These are phyloP conservation scores for Termitomyces sp. DNA, from an alignment of 768 basidiomycete species.

Conservation along the genomic window DNA sequence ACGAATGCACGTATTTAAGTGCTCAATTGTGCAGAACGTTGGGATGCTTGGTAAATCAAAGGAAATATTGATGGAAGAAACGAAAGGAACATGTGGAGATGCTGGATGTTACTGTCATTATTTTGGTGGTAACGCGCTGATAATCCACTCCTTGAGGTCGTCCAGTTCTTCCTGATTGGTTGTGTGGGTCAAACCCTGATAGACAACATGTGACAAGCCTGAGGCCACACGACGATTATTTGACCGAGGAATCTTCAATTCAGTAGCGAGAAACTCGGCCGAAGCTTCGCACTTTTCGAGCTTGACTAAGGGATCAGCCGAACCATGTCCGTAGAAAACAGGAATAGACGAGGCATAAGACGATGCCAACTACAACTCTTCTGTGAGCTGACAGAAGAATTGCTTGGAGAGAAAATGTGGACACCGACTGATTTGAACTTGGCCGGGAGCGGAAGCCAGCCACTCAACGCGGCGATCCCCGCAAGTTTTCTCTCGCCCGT, in stretches of 20 bases:
- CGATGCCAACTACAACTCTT: conserved; percentile 48
- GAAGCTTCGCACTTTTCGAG: conserved; percentile 50
- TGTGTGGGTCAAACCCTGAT: conserved; percentile 64
- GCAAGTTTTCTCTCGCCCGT: conserved; percentile 63
- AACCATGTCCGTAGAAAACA: conserved; percentile 87
- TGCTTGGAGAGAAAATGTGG: neutral
- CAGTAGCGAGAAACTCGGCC: conserved; percentile 46
- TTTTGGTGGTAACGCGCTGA: conserved; percentile 42
- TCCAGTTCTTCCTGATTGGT: conserved; percentile 59
- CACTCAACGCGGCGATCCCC: conserved; percentile 69
- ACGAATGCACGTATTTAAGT: neutral
- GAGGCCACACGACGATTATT: conserved; percentile 32
- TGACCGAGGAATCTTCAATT: conserved; percentile 46
- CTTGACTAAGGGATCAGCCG: conserved; percentile 67
- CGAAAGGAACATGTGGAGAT: neutral
- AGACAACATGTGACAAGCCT: conserved; percentile 66
- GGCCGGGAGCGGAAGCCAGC: conserved; percentile 67
- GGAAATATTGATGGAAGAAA: neutral
- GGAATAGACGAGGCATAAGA: conserved; percentile 58
- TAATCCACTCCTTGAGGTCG: conserved; percentile 70
- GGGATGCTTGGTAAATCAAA: conserved; percentile 1
- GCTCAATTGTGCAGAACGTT: neutral
- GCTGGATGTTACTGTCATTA: neutral
- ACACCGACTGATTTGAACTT: conserved; percentile 60
- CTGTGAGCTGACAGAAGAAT: neutral